Base-by-base conservation (phyloP, 2,329 filamentous ascomycete genomes). In the Cercospora zeae-maydis region DNA sequence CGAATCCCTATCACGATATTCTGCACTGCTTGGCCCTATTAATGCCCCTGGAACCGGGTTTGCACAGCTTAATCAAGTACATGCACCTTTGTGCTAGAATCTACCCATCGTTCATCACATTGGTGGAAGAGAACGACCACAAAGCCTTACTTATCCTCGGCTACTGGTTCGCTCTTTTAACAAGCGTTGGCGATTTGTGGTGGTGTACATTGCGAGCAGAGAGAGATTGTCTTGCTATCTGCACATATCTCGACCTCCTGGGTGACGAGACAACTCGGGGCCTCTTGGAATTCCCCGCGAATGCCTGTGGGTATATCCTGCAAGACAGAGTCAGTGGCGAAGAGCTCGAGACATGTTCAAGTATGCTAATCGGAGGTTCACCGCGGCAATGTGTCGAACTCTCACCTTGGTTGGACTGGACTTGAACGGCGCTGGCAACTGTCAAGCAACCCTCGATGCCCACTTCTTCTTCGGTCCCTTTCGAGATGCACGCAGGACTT, bases 1-100 rank as follows among this genome's bases (percentile, higher is more conserved):
- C 57, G 1, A 65, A 65, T n/a, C 63, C 63, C 1, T 65, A 65
- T 14, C 63, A 65, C n/a, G 63, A 65, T 19, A 51, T 62, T 1
- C 24, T 65, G 14, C 63, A 65, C 33, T 62, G 61, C 10, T 37
- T 65, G 9, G 58, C 52, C 7, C 53, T 63, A 9, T 13, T 65
- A 2, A 55, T 65, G 57, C 63, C 63, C 3, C 21, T 63, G 4
- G 52, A 63, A 21, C 57, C 63, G 10, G 63, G 63, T 2, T 13
- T 58, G 9, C 49, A 61, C 13, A 63, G 58, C 34, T 39, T 65
- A 34, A 58, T 61, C 30, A 65, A 63, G 34, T 65, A 65, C 19
- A 62, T 65, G 45, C 63, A 65, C 24, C 60, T 65, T 16, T 62
- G 61, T n/a, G 58, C 59, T 1, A 54, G 63, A 16, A 58, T 65